Evolutionary conservation across 352 stramenopile genomes (phyloP).

Genomic region (Globisporangium iwayamae): DNA sequence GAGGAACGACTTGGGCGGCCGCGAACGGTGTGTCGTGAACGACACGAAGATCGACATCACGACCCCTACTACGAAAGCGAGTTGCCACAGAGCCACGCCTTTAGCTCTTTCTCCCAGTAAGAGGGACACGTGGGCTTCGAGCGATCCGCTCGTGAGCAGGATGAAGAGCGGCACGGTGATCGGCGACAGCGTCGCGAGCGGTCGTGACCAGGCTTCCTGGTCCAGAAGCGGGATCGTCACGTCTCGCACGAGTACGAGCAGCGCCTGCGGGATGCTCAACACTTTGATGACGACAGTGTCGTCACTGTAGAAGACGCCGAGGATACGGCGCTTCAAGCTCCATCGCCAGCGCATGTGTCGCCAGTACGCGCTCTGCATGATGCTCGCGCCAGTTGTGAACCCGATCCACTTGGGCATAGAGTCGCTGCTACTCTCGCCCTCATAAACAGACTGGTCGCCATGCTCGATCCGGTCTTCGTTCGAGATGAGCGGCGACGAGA

Average conservation of each 20-base stretch:
- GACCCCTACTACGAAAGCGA: slow-evolving; percentile 22
- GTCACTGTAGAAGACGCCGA: slow-evolving; percentile 38
- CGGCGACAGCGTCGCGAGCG: slow-evolving; percentile 79
- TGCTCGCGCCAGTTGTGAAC: slow-evolving; percentile 39
- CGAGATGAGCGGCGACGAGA: slow-evolving; percentile 62
- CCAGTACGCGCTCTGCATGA: slow-evolving; percentile 56
- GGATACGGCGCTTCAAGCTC: slow-evolving; percentile 48
- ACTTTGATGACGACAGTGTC: slow-evolving; percentile 43
- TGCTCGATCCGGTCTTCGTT: slow-evolving; percentile 33
- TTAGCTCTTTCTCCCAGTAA: slow-evolving; percentile 21
- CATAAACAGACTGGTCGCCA: slow-evolving; percentile 3
- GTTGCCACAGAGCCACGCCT: slow-evolving; percentile 40
- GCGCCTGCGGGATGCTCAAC: slow-evolving; percentile 44
- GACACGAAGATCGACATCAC: slow-evolving; percentile 62
- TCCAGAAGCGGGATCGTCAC: slow-evolving; percentile 72
- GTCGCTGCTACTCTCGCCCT: background rate
- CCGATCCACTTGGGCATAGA: slow-evolving; percentile 9
- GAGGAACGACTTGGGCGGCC: slow-evolving; percentile 41
- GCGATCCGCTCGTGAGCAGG: slow-evolving; percentile 44
- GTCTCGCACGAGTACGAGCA: slow-evolving; percentile 54
- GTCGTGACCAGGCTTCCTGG: slow-evolving; percentile 68
- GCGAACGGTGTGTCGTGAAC: slow-evolving; percentile 62
- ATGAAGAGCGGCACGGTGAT: slow-evolving; percentile 86
- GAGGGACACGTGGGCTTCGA: slow-evolving; percentile 7
- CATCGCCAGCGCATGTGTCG: slow-evolving; percentile 72